Base-by-base conservation (phyloP, 129 eudicot species). In the Lonicera japonica region DNA sequence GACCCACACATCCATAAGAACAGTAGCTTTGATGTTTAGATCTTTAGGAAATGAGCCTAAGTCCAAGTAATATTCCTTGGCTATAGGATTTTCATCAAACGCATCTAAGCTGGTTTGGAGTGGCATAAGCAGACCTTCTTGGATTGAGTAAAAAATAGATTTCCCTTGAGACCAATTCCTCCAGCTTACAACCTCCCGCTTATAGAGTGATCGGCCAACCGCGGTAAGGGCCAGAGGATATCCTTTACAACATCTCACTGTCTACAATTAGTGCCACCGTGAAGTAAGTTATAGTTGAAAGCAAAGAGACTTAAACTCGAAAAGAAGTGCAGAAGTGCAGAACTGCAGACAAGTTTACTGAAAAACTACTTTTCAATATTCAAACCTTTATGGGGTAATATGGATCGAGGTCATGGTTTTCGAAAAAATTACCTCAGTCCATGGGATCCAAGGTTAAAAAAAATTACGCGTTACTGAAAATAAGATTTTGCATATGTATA, bases 1-100 rank as follows among this genome's bases (percentile, higher is more conserved):
- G 59, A 54, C 81, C 85, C 85, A 80, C 78, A 80, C 75, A 68
- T 80, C 67, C 47, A 58, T 58, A 13, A 80, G 75, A 13, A 70
- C 65, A 17, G 65, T 67, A 25, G 75, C 67, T 11, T 81, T 70
- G 13, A 80, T 80, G 43, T 58, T 71, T 68, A 71, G 78, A 72
- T 76, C 85, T 50, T 71, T 78, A 12, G 69, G 85, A 54, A 80
- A 80, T 25, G 70, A 59, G 9, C 81, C 82, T 5, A 80, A 63
- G 66, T 80, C 85, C 73, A 80, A 34, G 48, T 2, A 80, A 47
- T 29, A 80, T n/a, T 80, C 56, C 38, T 71, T 74, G 17, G 61
- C 7, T 0, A 14, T 17, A n/a, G 15, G 15, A 43, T 29, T 50
- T 50, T 67, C 71, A 57, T 71, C 78, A 60, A 80, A 46, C 25